These are phyloP conservation scores for Helicostylum pulchrum DNA, from an alignment of 192 early-diverging fungal genomes.

Conservation along the genomic window DNA sequence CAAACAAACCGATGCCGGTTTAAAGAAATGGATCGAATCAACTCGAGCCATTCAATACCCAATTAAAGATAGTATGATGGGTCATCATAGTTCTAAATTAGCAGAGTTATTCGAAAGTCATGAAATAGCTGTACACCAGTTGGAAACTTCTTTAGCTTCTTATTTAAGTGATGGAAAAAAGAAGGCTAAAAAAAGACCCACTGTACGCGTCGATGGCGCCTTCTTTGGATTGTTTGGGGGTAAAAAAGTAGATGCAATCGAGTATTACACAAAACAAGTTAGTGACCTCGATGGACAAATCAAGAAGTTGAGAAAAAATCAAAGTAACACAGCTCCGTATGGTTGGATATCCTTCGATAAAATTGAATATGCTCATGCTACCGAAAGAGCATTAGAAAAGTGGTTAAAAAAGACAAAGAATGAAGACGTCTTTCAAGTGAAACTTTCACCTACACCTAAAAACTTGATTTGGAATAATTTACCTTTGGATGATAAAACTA, in stretches of 20 bases:
- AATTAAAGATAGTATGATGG: constrained; percentile 60
- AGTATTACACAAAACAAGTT: constrained; percentile 65
- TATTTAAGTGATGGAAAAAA: constrained; percentile 47
- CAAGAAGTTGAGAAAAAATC: constrained; percentile 41
- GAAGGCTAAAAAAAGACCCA: constrained; percentile 38
- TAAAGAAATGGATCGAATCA: constrained; percentile 22
- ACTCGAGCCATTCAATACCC: constrained; percentile 23
- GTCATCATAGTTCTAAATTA: constrained; percentile 63
- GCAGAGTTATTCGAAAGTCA: constrained; percentile 64
- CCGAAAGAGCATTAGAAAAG: constrained; percentile 36
- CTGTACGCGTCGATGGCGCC: constrained; percentile 31
- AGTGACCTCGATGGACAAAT: constrained; percentile 57
- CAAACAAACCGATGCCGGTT: constrained; percentile 20
- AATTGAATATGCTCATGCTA: constrained; percentile 48
- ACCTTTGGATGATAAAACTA: constrained; percentile 47
- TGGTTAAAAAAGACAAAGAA: constrained; percentile 1
- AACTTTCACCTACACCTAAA: constrained; percentile 61
- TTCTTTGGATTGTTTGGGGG: constrained; percentile 36
- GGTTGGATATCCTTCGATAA: constrained; percentile 67
- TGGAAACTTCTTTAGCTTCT: constrained; percentile 63
- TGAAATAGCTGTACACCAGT: constrained; percentile 53
- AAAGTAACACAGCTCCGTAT: constrained; percentile 55
- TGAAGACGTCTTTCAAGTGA: constrained; percentile 29
- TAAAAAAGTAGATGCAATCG: constrained; percentile 67
- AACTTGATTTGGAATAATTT: constrained; percentile 78